Evolutionary conservation across 352 stramenopile genomes (phyloP).

Genomic region (Phytophthora sansomeana): DNA sequence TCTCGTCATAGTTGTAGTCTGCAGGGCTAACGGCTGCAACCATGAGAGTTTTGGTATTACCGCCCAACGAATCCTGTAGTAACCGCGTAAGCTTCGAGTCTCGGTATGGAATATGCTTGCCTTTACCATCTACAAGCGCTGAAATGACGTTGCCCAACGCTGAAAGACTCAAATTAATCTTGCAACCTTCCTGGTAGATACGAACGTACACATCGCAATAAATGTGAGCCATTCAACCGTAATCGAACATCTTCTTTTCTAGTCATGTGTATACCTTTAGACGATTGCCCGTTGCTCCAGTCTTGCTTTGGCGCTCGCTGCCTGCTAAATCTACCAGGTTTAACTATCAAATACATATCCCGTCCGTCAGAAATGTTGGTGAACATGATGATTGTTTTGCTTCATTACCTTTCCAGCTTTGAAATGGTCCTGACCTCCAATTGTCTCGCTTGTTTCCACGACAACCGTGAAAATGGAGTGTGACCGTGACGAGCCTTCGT

Average conservation of each 20-base stretch:
- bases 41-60: conserved; percentile 97
- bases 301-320: conserved; percentile 88
- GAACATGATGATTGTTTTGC: neutral
- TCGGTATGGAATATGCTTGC: conserved; percentile 91
- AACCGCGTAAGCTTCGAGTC: conserved; percentile 94
- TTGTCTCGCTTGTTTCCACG: conserved; percentile 84
- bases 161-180: conserved; percentile 88
- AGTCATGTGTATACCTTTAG: conserved; percentile 53
- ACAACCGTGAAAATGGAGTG: conserved; percentile 91
- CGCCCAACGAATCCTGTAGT: conserved; percentile 93
- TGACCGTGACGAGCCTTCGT: conserved; percentile 83
- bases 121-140: conserved; percentile 85
- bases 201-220: neutral
- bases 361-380: no score
- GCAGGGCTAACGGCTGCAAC: conserved; percentile 95
- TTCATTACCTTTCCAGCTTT: conserved; percentile 76
- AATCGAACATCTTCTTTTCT: neutral
- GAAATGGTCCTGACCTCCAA: conserved; percentile 77
- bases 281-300: conserved; percentile 76
- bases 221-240: neutral
- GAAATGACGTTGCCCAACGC: conserved; percentile 89
- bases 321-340: conserved; percentile 87
- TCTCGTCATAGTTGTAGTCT: conserved; percentile 97
- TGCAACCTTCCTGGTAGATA: conserved; percentile 78
- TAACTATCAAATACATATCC: conserved; percentile 44